These are phyloP conservation scores for Alternaria burnsii DNA, from an alignment of 2,329 filamentous ascomycete species.

Conservation along the genomic window DNA sequence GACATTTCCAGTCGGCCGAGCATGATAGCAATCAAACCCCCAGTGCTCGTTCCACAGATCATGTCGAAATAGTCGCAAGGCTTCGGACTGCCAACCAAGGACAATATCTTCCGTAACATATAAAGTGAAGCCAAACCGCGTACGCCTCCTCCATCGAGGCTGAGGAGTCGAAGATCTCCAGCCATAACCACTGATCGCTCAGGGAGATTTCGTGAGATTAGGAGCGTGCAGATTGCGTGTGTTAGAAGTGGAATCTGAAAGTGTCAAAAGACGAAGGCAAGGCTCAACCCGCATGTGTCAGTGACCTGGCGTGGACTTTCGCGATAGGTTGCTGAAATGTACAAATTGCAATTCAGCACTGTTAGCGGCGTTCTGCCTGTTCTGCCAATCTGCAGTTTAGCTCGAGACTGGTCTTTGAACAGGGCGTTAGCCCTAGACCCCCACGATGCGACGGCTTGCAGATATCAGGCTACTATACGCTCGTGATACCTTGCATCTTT, in stretches of 20 bases:
- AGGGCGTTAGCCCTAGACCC: background rate
- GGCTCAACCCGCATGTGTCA: background rate
- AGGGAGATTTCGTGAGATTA: background rate
- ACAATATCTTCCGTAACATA: conserved; percentile 13
- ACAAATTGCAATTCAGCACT: background rate
- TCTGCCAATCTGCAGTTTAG: background rate
- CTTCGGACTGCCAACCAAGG: conserved; percentile 17
- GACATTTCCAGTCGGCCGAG: conserved; percentile 27
- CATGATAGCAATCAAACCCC: conserved; percentile 30
- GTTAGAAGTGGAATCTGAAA: background rate
- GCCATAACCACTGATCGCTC: background rate
- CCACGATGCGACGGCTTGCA: background rate
- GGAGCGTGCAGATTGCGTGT: background rate
- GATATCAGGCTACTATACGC: background rate
- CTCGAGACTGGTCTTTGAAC: background rate
- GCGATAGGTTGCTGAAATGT: background rate
- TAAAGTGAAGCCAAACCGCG: conserved; percentile 14
- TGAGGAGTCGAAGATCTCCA: conserved; percentile 11
- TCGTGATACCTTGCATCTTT: background rate
- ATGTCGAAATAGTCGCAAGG: conserved; percentile 28
- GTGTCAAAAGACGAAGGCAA: background rate
- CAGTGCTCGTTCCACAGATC: conserved; percentile 33
- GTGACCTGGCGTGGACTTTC: background rate
- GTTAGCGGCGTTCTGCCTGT: background rate
- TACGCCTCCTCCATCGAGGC: conserved; percentile 18